Base-by-base conservation (phyloP, 2,329 filamentous ascomycete species). In the Paracoccidioides lutzii region DNA sequence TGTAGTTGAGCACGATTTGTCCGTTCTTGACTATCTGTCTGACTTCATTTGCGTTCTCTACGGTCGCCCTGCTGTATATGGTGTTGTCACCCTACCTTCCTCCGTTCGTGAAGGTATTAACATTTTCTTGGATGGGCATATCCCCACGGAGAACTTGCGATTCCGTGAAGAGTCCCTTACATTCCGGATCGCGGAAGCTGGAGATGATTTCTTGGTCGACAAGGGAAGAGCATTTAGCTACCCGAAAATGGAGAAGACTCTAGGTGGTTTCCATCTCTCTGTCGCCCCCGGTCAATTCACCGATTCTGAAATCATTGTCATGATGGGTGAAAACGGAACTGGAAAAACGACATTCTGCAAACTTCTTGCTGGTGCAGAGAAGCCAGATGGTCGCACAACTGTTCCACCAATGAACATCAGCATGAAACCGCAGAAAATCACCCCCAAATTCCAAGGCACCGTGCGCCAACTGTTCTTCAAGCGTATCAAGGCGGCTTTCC, bases 251-350 rank as follows among this genome's bases (percentile, higher is more conserved):
- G 80, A 88, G 72, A 97, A 97, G 81, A 93, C 87, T 0, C 79
- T 97, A 41, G 93, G 90, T 58, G 81, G 80, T 70, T 98, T 98
- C 81, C 82, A 87, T 65, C 82, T 98, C 52, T 80, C 74, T 57
- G 84, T 98, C 62, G 87, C 97, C 49, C 57, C 81, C 30, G 93
- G 94, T 64, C 79, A 85, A 59, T 98, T 98, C 70, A 97, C 93
- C 22, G 91, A 98, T 71, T 98, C 93, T 0, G 93, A 98, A 70
- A 98, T 98, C 64, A 83, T 98, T 57, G 93, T 98, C 73, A 95
- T 98, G 89, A 97, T 98, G 93, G 93, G 93, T 64, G 91, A 97
- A 78, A 98, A 98, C 75, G 93, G 93, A 75, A 98, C 94, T 40
- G 94, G 94, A 71, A 96, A 98, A 80, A 98, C 93, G 1, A 98